These are phyloP conservation scores for Rhizophora apiculata DNA, from an alignment of 345 rosid species.

Conservation along the genomic window DNA sequence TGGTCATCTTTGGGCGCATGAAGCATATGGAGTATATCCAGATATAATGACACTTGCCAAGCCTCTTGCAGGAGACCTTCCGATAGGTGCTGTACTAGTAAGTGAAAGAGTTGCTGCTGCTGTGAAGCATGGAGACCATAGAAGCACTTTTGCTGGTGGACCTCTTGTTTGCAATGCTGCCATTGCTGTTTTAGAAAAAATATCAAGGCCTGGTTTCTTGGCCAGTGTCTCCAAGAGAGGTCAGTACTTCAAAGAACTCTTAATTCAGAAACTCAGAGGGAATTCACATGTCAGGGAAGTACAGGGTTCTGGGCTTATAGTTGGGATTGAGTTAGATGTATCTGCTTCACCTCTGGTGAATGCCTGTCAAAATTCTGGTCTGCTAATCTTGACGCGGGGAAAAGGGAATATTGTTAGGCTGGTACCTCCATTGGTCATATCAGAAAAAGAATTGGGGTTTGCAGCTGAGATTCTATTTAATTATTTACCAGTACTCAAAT, in stretches of 20 bases:
- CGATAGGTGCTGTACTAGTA: too few relatives aligned
- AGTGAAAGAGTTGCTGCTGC: too few relatives aligned
- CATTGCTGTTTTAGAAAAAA: constrained; percentile 57
- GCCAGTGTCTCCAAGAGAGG: constrained; percentile 63
- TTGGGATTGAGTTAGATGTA: constrained; percentile 71
- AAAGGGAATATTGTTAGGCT: too few relatives aligned
- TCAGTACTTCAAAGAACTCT: constrained; percentile 40
- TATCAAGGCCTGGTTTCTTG: constrained; percentile 66
- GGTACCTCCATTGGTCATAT: too few relatives aligned
- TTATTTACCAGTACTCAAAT: constrained; percentile 19
- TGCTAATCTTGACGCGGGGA: constrained; percentile 69
- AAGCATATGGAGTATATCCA: too few relatives aligned
- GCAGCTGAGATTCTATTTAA: constrained; percentile 35
- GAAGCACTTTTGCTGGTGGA: constrained; percentile 68
- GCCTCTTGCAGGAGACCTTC: too few relatives aligned
- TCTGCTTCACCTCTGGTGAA: constrained; percentile 55
- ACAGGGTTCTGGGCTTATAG: constrained; percentile 70
- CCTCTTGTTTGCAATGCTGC: constrained; percentile 74
- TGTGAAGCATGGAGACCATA: too few relatives aligned
- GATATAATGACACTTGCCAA: too few relatives aligned
- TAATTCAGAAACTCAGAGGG: constrained; percentile 30
- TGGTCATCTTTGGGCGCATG: too few relatives aligned
- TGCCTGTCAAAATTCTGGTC: constrained; percentile 77
- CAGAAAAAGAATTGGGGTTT: constrained; percentile 17
- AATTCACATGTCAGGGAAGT: constrained; percentile 73